phyloP scores from a whole-genome alignment of 805 yeast species.

The Yarrowia sp. region DNA sequence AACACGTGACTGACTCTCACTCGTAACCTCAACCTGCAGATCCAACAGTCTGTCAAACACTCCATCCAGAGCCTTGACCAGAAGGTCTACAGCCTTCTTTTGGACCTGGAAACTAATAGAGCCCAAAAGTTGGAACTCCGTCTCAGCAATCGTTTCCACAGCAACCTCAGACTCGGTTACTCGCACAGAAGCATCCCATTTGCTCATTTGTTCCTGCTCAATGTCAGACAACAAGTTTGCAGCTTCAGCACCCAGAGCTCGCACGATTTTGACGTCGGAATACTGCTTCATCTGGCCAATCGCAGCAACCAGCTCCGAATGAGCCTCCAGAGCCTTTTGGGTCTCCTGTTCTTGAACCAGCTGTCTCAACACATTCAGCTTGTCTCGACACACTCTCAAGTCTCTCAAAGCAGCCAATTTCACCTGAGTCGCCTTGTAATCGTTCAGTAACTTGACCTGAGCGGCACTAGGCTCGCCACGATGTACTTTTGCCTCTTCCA shows the following conservation, averaged over 20 bases:
- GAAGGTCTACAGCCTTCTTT: neutral
- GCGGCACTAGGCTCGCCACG: neutral
- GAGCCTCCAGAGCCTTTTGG: slow-evolving; percentile 1
- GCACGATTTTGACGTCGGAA: slow-evolving; percentile 13
- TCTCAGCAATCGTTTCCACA: neutral
- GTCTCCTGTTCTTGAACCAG: neutral
- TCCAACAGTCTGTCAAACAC: neutral
- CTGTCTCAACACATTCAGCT: neutral
- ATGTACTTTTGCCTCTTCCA: slow-evolving; percentile 14
- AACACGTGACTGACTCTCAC: neutral
- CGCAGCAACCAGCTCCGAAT: neutral
- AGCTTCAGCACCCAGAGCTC: neutral
- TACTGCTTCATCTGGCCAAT: neutral
- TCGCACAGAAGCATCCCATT: neutral
- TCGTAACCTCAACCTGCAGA: neutral
- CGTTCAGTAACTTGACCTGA: slow-evolving; percentile 17
- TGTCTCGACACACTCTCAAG: neutral
- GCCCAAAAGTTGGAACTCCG: neutral
- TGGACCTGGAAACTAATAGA: neutral
- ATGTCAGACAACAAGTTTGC: neutral
- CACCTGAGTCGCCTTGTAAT: slow-evolving; percentile 12
- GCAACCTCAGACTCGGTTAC: neutral
- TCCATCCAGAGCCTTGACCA: neutral
- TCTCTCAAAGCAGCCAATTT: slow-evolving; percentile 5
- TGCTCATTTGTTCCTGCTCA: neutral